A percentile compares a stretch with the other conserved stretches of the same genome.
Conservation (phyloP, 139 green algal species). For the Tetradesmus obliquus region DNA sequence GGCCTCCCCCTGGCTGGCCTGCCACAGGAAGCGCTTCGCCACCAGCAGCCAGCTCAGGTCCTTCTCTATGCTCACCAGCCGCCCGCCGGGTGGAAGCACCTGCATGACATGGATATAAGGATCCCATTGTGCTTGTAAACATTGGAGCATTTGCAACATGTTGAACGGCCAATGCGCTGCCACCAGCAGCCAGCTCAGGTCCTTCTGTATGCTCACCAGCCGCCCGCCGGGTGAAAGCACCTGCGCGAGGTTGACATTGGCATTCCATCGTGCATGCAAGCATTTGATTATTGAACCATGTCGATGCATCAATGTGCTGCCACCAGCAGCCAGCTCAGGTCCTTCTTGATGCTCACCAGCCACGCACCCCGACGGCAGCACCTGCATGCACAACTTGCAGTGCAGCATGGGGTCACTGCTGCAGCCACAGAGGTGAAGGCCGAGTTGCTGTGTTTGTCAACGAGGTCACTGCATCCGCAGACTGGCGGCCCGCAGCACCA, state of each 20-base stretch:
- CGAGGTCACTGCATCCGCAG: too few relatives aligned
- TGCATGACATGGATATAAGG: slow-evolving; percentile 35
- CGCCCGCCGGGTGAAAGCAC: slow-evolving; percentile 47
- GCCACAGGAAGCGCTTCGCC: slow-evolving; percentile 75
- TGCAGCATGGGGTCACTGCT: too few relatives aligned
- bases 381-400: slow-evolving; percentile 44
- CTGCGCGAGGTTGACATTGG: slow-evolving; percentile 36
- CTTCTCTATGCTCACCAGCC: slow-evolving; percentile 70
- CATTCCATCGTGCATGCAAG: too few relatives aligned
- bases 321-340: slow-evolving; percentile 54
- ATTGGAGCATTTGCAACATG: too few relatives aligned
- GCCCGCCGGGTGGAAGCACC: slow-evolving; percentile 47
- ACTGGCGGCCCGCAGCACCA: too few relatives aligned
- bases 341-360: slow-evolving; percentile 71
- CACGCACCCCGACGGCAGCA: slow-evolving; percentile 44
- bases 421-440: background rate
- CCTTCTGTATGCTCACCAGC: slow-evolving; percentile 71
- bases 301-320: too few relatives aligned
- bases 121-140: too few relatives aligned
- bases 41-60: slow-evolving; percentile 68
- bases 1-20: slow-evolving; percentile 53
- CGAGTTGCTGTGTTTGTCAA: background rate
- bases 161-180: too few relatives aligned
- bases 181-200: slow-evolving; percentile 53
- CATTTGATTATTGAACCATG: too few relatives aligned